A percentile compares a stretch with the other conserved stretches of the same genome.
Evolutionary conservation across 352 stramenopile genomes (phyloP).

Genomic region (Phytophthora agathidicida): DNA sequence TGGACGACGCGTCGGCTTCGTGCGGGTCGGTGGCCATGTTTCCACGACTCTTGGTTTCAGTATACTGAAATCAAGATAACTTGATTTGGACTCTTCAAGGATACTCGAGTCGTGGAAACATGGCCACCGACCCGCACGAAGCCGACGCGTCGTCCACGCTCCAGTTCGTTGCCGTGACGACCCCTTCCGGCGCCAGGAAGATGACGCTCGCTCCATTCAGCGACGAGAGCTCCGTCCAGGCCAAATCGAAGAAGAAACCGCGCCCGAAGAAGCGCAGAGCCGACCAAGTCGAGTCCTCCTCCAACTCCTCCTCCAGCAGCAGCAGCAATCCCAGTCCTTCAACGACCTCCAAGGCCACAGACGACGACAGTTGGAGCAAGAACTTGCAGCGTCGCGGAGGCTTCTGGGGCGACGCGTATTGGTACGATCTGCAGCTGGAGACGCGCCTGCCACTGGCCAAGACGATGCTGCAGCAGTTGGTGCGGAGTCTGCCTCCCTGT

Average conservation of each 20-base stretch:
- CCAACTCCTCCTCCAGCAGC: no score
- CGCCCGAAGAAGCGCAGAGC: conserved; percentile 12
- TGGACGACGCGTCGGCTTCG: no score
- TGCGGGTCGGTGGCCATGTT: no score
- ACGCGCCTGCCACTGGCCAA: conserved; percentile 66
- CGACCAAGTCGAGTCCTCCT: neutral
- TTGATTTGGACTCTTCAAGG: no score
- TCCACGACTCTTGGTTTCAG: no score
- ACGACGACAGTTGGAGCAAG: conserved; percentile 39
- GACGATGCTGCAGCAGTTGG: conserved; percentile 63
- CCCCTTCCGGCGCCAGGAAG: conserved; percentile 10
- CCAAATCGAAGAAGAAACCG: conserved; percentile 3
- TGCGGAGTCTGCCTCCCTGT: conserved; percentile 68
- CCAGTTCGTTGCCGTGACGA: conserved; percentile 15
- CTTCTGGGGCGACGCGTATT: conserved; percentile 79
- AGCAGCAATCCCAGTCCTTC: neutral
- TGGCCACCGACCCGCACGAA: no score
- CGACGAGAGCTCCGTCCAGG: neutral
- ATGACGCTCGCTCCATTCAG: conserved; percentile 17
- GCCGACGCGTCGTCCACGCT: no score
- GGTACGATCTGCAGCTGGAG: conserved; percentile 79
- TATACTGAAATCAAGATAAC: no score
- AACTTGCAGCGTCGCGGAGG: conserved; percentile 69
- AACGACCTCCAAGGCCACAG: neutral
- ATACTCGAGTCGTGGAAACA: no score